These are phyloP conservation scores for Penicillium cataractarum DNA, from an alignment of 495 filamentous ascomycete genomes.

Conservation along the genomic window DNA sequence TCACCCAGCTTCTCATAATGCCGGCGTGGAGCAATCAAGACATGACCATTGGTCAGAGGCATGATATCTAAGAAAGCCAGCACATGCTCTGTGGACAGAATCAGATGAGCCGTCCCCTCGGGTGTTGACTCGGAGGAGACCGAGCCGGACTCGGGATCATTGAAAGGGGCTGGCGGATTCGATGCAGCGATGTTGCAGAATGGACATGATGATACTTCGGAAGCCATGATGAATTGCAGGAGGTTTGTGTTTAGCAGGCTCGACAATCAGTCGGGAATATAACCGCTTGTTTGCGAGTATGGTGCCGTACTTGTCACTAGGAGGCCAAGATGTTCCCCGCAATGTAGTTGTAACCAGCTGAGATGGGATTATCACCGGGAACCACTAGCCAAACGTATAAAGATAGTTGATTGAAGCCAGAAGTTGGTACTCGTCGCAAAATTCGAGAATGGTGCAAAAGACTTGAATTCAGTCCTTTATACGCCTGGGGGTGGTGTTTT, in stretches of 20 bases:
- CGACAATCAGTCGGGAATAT: not conserved
- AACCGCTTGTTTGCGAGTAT: not conserved
- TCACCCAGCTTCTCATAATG: conserved; percentile 77
- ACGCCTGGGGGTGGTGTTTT: not conserved
- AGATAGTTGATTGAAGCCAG: not conserved
- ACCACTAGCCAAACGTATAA: not conserved
- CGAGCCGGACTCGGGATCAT: conserved; percentile 10
- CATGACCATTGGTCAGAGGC: conserved; percentile 77
- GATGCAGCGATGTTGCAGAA: conserved; percentile 47
- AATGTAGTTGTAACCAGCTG: not conserved
- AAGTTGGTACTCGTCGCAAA: not conserved
- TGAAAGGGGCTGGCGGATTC: conserved; percentile 44
- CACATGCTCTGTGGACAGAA: conserved; percentile 72
- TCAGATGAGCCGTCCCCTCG: conserved; percentile 59
- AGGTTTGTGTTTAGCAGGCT: not conserved
- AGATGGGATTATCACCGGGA: not conserved
- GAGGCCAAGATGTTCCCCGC: not conserved
- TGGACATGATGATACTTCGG: conserved; percentile 30
- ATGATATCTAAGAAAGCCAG: conserved; percentile 91
- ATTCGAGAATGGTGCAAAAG: not conserved
- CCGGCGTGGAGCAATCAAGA: conserved; percentile 71
- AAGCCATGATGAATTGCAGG: conserved; percentile 8
- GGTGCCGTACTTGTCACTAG: not conserved
- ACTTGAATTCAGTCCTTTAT: not conserved
- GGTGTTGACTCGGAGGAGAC: conserved; percentile 11